These are phyloP conservation scores for Yarrowia keelungensis DNA, from an alignment of 805 yeast species.

Conservation along the genomic window DNA sequence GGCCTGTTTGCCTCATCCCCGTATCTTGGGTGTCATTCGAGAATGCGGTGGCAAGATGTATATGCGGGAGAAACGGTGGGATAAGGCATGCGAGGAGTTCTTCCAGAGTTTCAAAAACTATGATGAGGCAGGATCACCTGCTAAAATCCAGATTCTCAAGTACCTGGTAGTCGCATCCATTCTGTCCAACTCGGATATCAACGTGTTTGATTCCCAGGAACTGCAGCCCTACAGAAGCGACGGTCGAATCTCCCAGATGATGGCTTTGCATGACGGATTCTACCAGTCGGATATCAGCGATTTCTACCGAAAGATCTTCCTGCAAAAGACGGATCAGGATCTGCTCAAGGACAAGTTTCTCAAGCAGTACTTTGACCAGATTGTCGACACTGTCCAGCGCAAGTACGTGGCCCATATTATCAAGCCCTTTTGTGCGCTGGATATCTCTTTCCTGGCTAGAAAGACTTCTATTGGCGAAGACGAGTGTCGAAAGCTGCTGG, in stretches of 20 bases:
- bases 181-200: slow-evolving; percentile 63
- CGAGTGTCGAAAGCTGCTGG: slow-evolving; percentile 34
- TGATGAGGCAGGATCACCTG: slow-evolving; percentile 71
- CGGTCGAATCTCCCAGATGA: slow-evolving; percentile 48
- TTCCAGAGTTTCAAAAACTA: slow-evolving; percentile 65
- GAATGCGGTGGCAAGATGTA: slow-evolving; percentile 78
- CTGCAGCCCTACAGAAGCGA: slow-evolving; percentile 59
- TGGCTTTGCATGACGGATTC: slow-evolving; percentile 50
- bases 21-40: slow-evolving; percentile 72
- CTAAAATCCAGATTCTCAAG: slow-evolving; percentile 63
- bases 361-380: slow-evolving; percentile 28
- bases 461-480: slow-evolving; percentile 11
- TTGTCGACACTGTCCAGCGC: slow-evolving; percentile 24
- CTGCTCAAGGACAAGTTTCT: slow-evolving; percentile 21
- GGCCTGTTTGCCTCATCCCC: slow-evolving; percentile 69
- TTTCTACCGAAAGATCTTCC: slow-evolving; percentile 42
- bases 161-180: slow-evolving; percentile 68
- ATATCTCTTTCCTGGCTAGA: slow-evolving; percentile 22
- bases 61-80: slow-evolving; percentile 65
- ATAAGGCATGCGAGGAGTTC: slow-evolving; percentile 61
- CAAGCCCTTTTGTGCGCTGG: slow-evolving; percentile 21
- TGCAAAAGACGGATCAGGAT: slow-evolving; percentile 24
- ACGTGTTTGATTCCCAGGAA: slow-evolving; percentile 77
- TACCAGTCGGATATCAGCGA: slow-evolving; percentile 44
- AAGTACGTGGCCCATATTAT: slow-evolving; percentile 25